These are phyloP conservation scores for Serendipita sp. DNA, from an alignment of 768 basidiomycete species.

Conservation along the genomic window DNA sequence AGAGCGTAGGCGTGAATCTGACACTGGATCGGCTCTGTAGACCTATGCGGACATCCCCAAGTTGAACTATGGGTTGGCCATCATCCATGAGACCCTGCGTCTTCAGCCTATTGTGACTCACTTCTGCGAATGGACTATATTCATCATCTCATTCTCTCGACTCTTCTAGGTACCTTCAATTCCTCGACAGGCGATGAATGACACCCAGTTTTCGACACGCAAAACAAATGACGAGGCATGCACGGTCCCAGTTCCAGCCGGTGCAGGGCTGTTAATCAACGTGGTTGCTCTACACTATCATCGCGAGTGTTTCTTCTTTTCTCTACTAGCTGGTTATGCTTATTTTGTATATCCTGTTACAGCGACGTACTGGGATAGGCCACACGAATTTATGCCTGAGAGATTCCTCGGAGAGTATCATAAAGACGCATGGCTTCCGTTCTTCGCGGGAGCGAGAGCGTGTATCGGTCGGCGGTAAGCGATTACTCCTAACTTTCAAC, in stretches of 20 bases:
- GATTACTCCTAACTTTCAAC: neutral
- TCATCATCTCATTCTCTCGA: no score
- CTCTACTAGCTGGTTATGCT: neutral
- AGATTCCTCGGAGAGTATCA: neutral
- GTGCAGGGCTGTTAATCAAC: neutral
- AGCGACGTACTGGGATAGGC: slow-evolving; percentile 43
- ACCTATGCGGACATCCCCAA: neutral
- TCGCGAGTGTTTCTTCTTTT: slow-evolving; percentile 1
- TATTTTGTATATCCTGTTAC: neutral
- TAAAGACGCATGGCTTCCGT: neutral
- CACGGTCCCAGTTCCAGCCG: neutral
- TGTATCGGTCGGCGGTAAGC: slow-evolving; percentile 10
- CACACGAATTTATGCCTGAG: slow-evolving; percentile 15
- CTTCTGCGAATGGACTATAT: no score
- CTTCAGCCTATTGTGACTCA: neutral
- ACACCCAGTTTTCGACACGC: slow-evolving; percentile 5
- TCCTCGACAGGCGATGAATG: neutral
- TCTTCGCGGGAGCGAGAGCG: slow-evolving; percentile 5
- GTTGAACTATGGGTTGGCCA: neutral
- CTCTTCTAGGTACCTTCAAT: neutral
- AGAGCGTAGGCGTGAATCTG: neutral
- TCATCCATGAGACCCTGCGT: neutral
- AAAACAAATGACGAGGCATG: slow-evolving; percentile 7
- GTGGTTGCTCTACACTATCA: slow-evolving; percentile 8
- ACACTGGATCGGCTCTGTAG: neutral